Evolutionary conservation across 1,139 yeast genomes (phyloP).

Genomic region (Pichia sp.): DNA sequence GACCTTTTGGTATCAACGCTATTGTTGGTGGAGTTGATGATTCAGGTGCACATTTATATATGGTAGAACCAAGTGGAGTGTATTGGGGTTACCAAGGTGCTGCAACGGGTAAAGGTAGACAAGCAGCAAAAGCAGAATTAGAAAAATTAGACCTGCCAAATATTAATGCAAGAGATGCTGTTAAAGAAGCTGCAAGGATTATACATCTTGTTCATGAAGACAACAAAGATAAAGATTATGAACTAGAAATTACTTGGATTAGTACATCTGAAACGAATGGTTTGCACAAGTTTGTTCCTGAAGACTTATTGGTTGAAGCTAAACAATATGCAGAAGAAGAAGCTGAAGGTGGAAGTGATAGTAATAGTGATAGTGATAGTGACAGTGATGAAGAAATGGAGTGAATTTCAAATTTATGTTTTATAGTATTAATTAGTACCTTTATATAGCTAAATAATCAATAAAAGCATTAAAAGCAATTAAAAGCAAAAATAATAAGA

Average conservation of each 20-base stretch:
- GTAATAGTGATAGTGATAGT: conserved; percentile 48
- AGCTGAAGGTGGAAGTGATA: conserved; percentile 41
- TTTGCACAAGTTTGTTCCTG: conserved; percentile 73
- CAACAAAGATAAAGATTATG: conserved; percentile 94
- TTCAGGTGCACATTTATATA: conserved; percentile 83
- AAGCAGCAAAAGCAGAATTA: conserved; percentile 89
- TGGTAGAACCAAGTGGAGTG: conserved; percentile 96
- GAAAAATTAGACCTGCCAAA: conserved; percentile 78
- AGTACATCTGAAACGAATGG: conserved; percentile 72
- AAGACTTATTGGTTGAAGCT: conserved; percentile 73
- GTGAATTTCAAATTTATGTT: background rate
- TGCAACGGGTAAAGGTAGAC: conserved; percentile 97
- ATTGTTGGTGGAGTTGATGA: conserved; percentile 91
- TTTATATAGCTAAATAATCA: no score
- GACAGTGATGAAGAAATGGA: conserved; percentile 44
- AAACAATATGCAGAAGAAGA: conserved; percentile 75
- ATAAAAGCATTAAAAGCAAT: no score
- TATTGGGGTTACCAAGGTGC: conserved; percentile 98
- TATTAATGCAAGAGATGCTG: conserved; percentile 71
- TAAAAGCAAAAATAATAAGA: background rate
- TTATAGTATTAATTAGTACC: no score
- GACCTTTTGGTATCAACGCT: conserved; percentile 93
- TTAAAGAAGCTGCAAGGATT: conserved; percentile 89
- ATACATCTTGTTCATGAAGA: conserved; percentile 95
- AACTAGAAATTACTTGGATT: conserved; percentile 89